These are phyloP conservation scores for Dysphania ambrosioides DNA, from an alignment of 148 eudicot species.

Conservation along the genomic window DNA sequence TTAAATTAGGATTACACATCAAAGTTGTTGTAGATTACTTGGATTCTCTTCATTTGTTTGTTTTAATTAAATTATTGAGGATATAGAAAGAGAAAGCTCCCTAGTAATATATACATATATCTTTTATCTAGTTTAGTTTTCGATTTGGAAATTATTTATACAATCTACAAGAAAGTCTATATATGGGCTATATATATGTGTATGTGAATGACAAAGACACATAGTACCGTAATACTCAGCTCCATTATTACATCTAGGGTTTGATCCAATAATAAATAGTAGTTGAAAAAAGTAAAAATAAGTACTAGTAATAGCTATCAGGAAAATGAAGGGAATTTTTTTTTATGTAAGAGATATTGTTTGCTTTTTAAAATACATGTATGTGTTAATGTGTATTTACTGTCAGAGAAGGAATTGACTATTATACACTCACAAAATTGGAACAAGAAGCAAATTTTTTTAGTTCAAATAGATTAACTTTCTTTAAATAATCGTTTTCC, in stretches of 20 bases:
- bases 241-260: background rate
- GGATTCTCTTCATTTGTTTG: too few relatives aligned
- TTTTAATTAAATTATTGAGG: too few relatives aligned
- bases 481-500: background rate
- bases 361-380: too few relatives aligned
- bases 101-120: too few relatives aligned
- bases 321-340: too few relatives aligned
- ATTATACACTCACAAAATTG: background rate
- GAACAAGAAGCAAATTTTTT: background rate
- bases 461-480: background rate
- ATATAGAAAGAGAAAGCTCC: too few relatives aligned
- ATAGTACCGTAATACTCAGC: background rate
- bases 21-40: too few relatives aligned
- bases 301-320: too few relatives aligned
- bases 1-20: constrained; percentile 29
- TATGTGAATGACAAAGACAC: constrained; percentile 26
- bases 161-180: constrained; percentile 31
- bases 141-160: constrained; percentile 15
- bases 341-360: too few relatives aligned
- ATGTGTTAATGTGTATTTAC: too few relatives aligned
- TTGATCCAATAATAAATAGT: too few relatives aligned
- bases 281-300: background rate
- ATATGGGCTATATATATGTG: constrained; percentile 12
- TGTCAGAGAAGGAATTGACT: background rate
- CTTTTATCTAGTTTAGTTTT: background rate